phyloP scores from a whole-genome alignment of 2,329 filamentous ascomycete species.

The Sporothrix humicola region DNA sequence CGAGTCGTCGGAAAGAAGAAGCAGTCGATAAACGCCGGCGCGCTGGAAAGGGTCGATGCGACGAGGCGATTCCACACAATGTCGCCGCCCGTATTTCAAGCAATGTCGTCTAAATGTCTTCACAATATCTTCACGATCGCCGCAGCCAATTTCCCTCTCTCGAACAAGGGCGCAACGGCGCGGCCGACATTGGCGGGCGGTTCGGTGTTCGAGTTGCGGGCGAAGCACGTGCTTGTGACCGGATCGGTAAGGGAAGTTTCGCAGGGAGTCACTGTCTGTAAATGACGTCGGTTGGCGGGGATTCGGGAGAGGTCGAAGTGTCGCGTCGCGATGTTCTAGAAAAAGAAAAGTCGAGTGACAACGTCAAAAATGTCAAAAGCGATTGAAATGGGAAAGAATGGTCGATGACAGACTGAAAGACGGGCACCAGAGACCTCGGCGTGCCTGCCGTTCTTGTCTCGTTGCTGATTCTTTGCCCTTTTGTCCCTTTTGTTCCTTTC shows the following conservation, averaged over 20 bases:
- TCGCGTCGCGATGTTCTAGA: neutral
- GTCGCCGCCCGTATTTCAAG: neutral
- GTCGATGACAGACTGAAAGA: neutral
- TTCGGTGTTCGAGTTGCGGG: neutral
- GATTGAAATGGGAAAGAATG: conserved; percentile 1
- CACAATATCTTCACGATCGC: neutral
- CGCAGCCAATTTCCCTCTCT: conserved; percentile 6
- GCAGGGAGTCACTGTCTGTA: neutral
- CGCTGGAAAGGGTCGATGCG: neutral
- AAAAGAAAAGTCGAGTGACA: neutral
- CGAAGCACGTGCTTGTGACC: conserved; percentile 21
- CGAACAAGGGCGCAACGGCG: neutral
- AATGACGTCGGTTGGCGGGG: conserved; percentile 18
- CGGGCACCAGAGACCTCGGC: conserved; percentile 16
- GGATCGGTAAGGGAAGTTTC: neutral
- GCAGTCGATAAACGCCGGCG: neutral
- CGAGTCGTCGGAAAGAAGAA: neutral
- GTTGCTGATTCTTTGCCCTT: neutral
- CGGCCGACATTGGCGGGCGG: neutral
- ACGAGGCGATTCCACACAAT: neutral
- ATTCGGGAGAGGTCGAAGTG: neutral
- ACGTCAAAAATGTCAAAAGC: neutral
- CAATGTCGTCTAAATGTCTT: too few relatives aligned
- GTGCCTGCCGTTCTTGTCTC: conserved; percentile 12
- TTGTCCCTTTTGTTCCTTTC: neutral